A percentile compares a stretch with the other conserved stretches of the same genome.
Evolutionary conservation across 1,284 basidiomycete species (phyloP).

Genomic region (Schizophyllum commune): DNA sequence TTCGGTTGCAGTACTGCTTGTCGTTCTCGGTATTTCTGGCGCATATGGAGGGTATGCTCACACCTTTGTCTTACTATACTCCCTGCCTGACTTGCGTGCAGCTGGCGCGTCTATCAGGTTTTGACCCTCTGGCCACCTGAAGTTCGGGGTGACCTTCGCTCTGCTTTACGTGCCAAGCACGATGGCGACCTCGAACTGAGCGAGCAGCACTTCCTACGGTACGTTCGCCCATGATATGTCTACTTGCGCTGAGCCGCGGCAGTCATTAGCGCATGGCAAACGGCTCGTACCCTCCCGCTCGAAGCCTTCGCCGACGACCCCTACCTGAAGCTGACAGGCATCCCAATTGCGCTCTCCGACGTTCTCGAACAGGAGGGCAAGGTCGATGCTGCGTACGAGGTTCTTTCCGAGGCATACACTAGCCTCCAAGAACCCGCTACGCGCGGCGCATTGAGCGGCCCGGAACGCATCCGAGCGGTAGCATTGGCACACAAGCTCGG

Average conservation of each 20-base stretch:
- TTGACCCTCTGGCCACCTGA: slow-evolving; percentile 62
- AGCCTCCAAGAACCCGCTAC: slow-evolving; percentile 21
- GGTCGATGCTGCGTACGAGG: slow-evolving; percentile 42
- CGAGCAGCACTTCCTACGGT: slow-evolving; percentile 50
- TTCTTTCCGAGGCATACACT: slow-evolving; percentile 38
- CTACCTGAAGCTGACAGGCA: slow-evolving; percentile 62
- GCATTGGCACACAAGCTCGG: slow-evolving; percentile 64
- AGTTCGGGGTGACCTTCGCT: slow-evolving; percentile 54
- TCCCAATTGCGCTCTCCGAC: slow-evolving; percentile 58
- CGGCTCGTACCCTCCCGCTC: slow-evolving; percentile 41
- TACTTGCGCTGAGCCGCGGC: background rate
- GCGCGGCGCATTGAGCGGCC: slow-evolving; percentile 22
- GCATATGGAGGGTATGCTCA: background rate
- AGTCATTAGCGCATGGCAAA: slow-evolving; percentile 51
- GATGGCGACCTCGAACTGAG: slow-evolving; percentile 52
- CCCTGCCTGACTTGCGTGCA: too few species aligned
- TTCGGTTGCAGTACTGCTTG: background rate
- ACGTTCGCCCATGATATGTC: slow-evolving; percentile 11
- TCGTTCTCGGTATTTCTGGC: background rate
- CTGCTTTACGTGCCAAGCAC: slow-evolving; percentile 56
- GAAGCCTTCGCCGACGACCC: slow-evolving; percentile 42
- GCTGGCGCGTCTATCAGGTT: slow-evolving; percentile 50
- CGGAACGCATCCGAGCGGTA: slow-evolving; percentile 51
- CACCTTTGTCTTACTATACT: too few species aligned
- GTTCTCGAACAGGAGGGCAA: slow-evolving; percentile 45